Base-by-base conservation (phyloP, 1,139 yeast genomes). In the Yamadazyma diospyri region DNA sequence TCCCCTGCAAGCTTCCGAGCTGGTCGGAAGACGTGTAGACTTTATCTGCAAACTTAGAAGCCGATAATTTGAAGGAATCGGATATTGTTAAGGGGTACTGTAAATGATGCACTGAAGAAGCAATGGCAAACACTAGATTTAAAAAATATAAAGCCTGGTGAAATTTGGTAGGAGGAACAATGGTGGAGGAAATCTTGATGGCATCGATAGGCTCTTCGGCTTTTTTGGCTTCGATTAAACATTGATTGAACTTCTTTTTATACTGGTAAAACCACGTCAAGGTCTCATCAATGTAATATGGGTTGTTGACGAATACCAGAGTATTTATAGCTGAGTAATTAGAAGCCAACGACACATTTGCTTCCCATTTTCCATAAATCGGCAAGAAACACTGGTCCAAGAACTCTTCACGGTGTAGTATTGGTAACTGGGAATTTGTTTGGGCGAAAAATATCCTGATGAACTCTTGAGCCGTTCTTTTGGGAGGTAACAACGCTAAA, bases 351-450 rank as follows among this genome's bases (percentile, higher is more conserved):
- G 80, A 69, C 0, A 76, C 61, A 25, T 61, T 61, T 14, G 32
- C 16, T 19, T 85, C 78, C 36, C 83, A 62, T 5, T 64, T 56
- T 2, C 96, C 96, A 51, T 87, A 87, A 1, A 87, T 68, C 0
- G 95, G 96, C 39, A 76, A 73, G 50, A 83, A 88, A 50, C 78
- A 79, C 27, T 67, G 64, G 32, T 62, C 61, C 27, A 88, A 54
- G 48, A 87, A 87, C 42, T 73, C 76, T 47, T 86, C 95, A 23
- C 95, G 70, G 51, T 88, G 96, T 32, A 88, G 57, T 4, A 87
- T 69, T 0, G 96, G 96, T 24, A 84, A 51, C 53, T 86, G 95
- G 3, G 94, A 66, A 51, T 87, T 87, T 12, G 92, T 76, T 46
- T 83, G 92, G 15, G 85, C 76, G 50, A 88, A 88, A 54, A 72